Evolutionary conservation across 2,329 filamentous ascomycete species (phyloP).

Genomic region (Claviceps sorghi): DNA sequence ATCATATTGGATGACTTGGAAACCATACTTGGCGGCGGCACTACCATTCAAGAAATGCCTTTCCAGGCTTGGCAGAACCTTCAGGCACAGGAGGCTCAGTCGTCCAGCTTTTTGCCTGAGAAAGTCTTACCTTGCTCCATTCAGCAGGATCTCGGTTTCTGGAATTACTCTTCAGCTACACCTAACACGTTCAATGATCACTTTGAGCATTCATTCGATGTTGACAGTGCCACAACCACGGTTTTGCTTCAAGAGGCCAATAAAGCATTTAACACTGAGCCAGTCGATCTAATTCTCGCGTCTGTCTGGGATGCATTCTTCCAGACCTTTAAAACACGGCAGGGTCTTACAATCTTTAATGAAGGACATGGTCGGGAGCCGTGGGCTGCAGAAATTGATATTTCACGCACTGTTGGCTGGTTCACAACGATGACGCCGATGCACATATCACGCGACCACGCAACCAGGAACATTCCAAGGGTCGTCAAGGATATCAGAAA

Average conservation of each 20-base stretch:
- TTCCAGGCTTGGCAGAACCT: constrained; percentile 22
- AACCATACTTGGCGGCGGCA: constrained; percentile 16
- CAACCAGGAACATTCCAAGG: background rate
- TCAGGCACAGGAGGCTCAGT: background rate
- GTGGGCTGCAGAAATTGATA: constrained; percentile 14
- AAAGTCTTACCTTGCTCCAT: background rate
- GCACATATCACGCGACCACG: background rate
- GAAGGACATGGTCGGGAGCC: constrained; percentile 16
- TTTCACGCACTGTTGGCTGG: constrained; percentile 23
- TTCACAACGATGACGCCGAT: constrained; percentile 18
- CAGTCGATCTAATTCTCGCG: constrained; percentile 20
- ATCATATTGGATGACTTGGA: constrained; percentile 30
- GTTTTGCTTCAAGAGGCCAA: constrained; percentile 1
- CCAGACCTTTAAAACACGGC: constrained; percentile 13
- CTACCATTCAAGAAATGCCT: constrained; percentile 11
- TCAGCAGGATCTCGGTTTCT: constrained; percentile 1
- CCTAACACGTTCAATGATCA: constrained; percentile 2
- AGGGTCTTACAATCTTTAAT: constrained; percentile 16
- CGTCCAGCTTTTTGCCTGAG: background rate
- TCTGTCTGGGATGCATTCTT: constrained; percentile 16
- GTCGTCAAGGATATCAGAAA: constrained; percentile 1
- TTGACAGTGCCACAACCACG: background rate
- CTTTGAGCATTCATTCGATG: constrained; percentile 1
- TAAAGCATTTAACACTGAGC: constrained; percentile 11
- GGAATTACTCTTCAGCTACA: background rate